phyloP scores from a whole-genome alignment of 768 basidiomycete species.

The Russula earlei region DNA sequence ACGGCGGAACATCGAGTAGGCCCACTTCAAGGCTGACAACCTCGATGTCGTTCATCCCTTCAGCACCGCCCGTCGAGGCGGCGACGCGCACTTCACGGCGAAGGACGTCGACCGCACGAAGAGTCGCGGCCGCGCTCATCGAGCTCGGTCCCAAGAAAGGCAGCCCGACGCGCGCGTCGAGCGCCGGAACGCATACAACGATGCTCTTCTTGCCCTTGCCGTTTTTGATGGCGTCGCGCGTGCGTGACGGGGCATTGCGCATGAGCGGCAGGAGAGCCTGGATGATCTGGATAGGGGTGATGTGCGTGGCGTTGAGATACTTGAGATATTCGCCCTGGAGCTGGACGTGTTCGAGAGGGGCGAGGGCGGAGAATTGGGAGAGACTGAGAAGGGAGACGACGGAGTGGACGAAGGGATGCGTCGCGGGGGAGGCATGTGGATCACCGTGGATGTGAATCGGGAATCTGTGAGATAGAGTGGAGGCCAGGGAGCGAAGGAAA shows the following conservation, averaged over 20 bases:
- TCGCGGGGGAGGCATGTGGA: conserved; percentile 58
- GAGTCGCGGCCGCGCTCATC: conserved; percentile 67
- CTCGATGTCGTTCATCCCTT: conserved; percentile 55
- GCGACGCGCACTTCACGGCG: conserved; percentile 61
- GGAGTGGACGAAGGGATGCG: conserved; percentile 66
- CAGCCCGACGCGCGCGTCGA: conserved; percentile 64
- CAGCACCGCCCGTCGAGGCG: conserved; percentile 42
- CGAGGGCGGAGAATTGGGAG: conserved; percentile 29
- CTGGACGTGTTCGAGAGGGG: conserved; percentile 64
- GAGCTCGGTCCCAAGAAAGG: conserved; percentile 55
- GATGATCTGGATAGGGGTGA: conserved; percentile 67
- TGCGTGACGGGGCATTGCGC: conserved; percentile 52
- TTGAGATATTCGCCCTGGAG: conserved; percentile 55
- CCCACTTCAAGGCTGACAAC: conserved; percentile 73
- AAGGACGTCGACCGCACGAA: conserved; percentile 63
- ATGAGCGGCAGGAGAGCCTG: conserved; percentile 71
- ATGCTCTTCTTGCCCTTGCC: conserved; percentile 36
- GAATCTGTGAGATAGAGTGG: conserved; percentile 73
- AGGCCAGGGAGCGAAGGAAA: conserved; percentile 74
- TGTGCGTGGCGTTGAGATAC: conserved; percentile 64
- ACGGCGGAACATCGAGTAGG: conserved; percentile 29
- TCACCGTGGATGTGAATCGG: conserved; percentile 74
- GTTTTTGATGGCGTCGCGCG: conserved; percentile 43
- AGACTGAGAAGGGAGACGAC: conserved; percentile 70
- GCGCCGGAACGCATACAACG: conserved; percentile 66